phyloP scores from a whole-genome alignment of 2,329 filamentous ascomycete species.

The Colletotrichum scovillei region DNA sequence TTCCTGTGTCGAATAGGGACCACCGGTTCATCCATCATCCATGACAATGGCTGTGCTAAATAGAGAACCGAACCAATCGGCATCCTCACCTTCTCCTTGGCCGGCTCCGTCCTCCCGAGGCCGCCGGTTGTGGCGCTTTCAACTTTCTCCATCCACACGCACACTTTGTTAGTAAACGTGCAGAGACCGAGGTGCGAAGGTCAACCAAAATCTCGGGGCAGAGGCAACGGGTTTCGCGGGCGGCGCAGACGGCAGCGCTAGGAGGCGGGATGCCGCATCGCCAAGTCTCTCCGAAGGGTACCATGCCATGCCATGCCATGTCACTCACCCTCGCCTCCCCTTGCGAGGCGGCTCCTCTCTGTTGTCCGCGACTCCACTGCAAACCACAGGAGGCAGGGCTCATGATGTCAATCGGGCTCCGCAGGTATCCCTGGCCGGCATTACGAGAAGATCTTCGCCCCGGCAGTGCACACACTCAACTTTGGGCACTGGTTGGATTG shows the following conservation, averaged over 20 bases:
- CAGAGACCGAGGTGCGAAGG: not conserved
- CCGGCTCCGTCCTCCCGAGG: conserved; percentile 3
- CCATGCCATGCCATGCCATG: not conserved
- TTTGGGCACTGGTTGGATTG: not conserved
- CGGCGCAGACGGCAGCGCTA: not conserved
- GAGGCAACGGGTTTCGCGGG: not conserved
- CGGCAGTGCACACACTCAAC: conserved; percentile 5
- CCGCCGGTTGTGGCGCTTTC: not conserved
- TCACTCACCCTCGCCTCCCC: not conserved
- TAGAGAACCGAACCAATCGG: conserved; percentile 17
- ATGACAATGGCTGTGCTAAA: not conserved
- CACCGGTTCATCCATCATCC: not conserved
- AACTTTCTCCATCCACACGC: not conserved
- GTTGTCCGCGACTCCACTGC: conserved; percentile 15
- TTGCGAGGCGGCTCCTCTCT: conserved; percentile 24
- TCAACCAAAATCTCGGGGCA: not conserved
- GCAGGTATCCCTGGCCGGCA: conserved; percentile 14
- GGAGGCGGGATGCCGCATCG: not conserved
- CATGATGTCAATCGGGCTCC: conserved; percentile 26
- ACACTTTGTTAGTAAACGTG: not conserved
- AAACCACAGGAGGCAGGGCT: not conserved
- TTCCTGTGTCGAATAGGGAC: not conserved
- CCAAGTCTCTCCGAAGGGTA: conserved; percentile 2
- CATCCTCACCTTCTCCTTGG: not conserved
- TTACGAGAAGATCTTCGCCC: conserved; percentile 32